Percentiles rank a stretch among this genome's conserved stretches.
These are phyloP conservation scores for Circinella umbellata DNA, from an alignment of 371 early-diverging fungal species.

Conservation along the genomic window DNA sequence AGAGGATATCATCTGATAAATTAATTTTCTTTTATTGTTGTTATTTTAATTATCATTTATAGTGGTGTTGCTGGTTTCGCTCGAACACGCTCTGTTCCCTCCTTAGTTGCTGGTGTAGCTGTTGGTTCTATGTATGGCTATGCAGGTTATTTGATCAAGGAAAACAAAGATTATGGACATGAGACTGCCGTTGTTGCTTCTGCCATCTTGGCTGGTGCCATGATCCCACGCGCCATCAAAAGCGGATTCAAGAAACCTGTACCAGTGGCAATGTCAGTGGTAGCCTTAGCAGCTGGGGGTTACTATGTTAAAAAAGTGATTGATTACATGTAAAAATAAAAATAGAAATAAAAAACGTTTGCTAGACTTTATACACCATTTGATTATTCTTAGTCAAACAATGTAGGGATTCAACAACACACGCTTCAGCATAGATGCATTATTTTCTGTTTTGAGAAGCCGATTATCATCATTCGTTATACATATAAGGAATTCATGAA, in stretches of 20 bases:
- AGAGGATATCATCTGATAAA: slow-evolving; percentile 41
- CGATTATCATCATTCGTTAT: no score
- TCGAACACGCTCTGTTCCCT: slow-evolving; percentile 60
- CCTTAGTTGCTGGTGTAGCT: slow-evolving; percentile 68
- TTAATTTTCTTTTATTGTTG: slow-evolving; percentile 35
- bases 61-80: slow-evolving; percentile 71
- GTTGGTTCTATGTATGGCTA: slow-evolving; percentile 64
- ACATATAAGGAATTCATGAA: no score
- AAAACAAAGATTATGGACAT: slow-evolving; percentile 70
- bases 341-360: neutral
- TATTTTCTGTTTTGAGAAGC: no score
- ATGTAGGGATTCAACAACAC: no score
- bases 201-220: slow-evolving; percentile 57
- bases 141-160: slow-evolving; percentile 65
- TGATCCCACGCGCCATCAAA: slow-evolving; percentile 65
- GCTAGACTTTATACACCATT: neutral
- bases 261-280: slow-evolving; percentile 40
- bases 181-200: slow-evolving; percentile 68
- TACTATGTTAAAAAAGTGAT: slow-evolving; percentile 59
- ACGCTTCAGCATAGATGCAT: no score
- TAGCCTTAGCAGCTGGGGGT: slow-evolving; percentile 44
- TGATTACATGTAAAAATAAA: slow-evolving; percentile 34
- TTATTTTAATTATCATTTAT: slow-evolving; percentile 23
- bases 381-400: no score
- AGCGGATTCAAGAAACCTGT: slow-evolving; percentile 47